Base-by-base conservation (phyloP, 2,329 filamentous ascomycete genomes). In the Lachnum nothofagi region DNA sequence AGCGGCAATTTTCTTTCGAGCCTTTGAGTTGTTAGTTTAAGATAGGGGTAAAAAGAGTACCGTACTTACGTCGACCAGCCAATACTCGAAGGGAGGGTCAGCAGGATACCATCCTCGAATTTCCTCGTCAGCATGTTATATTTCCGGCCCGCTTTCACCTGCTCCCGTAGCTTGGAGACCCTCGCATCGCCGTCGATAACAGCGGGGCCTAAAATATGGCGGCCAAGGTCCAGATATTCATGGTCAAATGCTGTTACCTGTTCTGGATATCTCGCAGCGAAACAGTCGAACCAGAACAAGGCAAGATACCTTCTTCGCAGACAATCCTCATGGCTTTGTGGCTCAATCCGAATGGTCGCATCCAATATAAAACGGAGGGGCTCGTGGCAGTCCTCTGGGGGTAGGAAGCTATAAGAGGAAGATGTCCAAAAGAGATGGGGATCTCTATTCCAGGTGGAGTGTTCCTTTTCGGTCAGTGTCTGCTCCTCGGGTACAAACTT, bases 271-370 rank as follows among this genome's bases (percentile, higher is more conserved):
- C n/a, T 44, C 49, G 40, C 19, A 16, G 14, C 33, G 41, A 52
- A 48, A 35, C 38, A 52, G 41, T 52, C 49, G 49, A 52, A 48
- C 44, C 41, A 52, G 31, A 52, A 52, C 44, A 48, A 42, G 23
- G 44, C 41, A 48, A 52, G 24, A 45, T 41, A 52, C 35, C 45
- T 48, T 34, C 40, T 34, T 48, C 37, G 45, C 40, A 52, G 45
- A 48, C 41, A 52, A 48, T 42, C 46, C 44, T 44, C 16, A 44
- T 52, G 33, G 35, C 40, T 48, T 41, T 31, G 27, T 44, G 20
- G 35, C 31, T 42, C 27, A 16, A 45, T 48, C 45, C 10, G 19
- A 40, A 7, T 40, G 19, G 46, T 50, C 39, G 37, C 38, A 50
- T 50, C 37, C 6, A 46, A 46, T 23, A 50, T 34, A 29, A 50